Base-by-base conservation (phyloP, 305 asterid species). In the Fraxinus ornus region DNA sequence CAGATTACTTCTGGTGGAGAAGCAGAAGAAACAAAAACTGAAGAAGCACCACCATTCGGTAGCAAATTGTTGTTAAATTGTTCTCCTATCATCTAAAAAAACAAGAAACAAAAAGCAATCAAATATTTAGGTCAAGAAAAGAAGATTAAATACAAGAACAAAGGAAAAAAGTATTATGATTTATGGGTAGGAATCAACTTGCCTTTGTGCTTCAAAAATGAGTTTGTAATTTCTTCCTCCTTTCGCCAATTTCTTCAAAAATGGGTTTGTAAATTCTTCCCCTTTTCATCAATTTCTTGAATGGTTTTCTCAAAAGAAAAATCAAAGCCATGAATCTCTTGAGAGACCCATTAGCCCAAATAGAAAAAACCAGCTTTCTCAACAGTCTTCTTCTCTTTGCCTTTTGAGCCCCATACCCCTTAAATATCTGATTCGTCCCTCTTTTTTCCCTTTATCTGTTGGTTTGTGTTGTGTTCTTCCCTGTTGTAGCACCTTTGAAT, bases 71-170 rank as follows among this genome's bases (percentile, higher is more conserved):
- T 81, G 66, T 49, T 75, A 82, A 52, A 84, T 72, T 84, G 90
- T 89, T 86, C 87, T 88, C 86, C 90, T 85, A 83, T 74, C 82
- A 84, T 85, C 90, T 82, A 33, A 32, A 32, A 72, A 52, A 76
- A 64, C 66, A 70, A 39, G 32, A 86, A 88, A 86, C 74, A 49
- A 24, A 75, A 13, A 49, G 22, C 47, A 44, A 75, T 55, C 8
- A 68, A 77, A 4, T 22, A 80, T 24, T 39, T 70, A 8, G 32
- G 21, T 12, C n/a, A 32, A 57, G 21, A 12, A 21, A 7, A 5
- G 44, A 64, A 49, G 9, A 60, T n/a, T 57, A 7, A 0, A 17
- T 79, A 62, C 24, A 66, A 28, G 13, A 4, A 32, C 1, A 0
- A 32, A 41, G 70, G 44, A 15, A 5, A 19, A 4, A 47, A 1